Evolutionary conservation across 176 grass and related monocot species (phyloP), one percentile per base, ranked within the genome.

Genomic region (Phoenix dactylifera): DNA sequence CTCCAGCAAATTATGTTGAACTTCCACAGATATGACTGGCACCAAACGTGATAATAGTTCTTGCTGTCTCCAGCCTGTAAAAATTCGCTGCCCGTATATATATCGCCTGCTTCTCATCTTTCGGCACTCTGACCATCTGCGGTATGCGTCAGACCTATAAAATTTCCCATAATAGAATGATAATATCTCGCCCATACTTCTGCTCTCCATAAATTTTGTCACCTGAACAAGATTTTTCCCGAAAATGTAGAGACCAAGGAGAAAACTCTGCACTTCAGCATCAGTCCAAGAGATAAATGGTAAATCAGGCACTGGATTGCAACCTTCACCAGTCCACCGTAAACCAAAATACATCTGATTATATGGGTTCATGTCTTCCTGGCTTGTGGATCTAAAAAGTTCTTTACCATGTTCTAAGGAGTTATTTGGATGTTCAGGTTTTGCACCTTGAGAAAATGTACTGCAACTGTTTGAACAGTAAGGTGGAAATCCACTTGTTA

Each of bases 161-260:
- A 92, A 98, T 18, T 78, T 78, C 66, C 87, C 87, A 23, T 98
- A 98, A 66, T 89, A 98, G 57, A 85, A 98, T 24, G 84, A 70
- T 51, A 98, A 58, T 26, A 98, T 73, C 65, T 88, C 87, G 49
- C 93, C 93, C 76, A 85, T 78, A 50, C 69, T 89, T 67, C 83
- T 98, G 39, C 49, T 63, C 26, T 76, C 62, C 23, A 82, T 52
- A 83, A 98, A 88, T 62, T 72, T 79, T 6, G 26, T 65, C 76
- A 92, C 75, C 59, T 88, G 73, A 56, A 85, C 77, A 79, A 98
- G 81, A 77, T 87, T 85, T 76, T 98, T 98, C 24, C 84, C 87
- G 66, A 92, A 98, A 67, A 92, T 83, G 53, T 98, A 98, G 15
- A 98, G 68, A 61, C 81, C 93, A 69, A 98, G 82, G 61, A 98